Evolutionary conservation across 2,329 filamentous ascomycete genomes (phyloP).

Genomic region (Fonsecaea monophora): DNA sequence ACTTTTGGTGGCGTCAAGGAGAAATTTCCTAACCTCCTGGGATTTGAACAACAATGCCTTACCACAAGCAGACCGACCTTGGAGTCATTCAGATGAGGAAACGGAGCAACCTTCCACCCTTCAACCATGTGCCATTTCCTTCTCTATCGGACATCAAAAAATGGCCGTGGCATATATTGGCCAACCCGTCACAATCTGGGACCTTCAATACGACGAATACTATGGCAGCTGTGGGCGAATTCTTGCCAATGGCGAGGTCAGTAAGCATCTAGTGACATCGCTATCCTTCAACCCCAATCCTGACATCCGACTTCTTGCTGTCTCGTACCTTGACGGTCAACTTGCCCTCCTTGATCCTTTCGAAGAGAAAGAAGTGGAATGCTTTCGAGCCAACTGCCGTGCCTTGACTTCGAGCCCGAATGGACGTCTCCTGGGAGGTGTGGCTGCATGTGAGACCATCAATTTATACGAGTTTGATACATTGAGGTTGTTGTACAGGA

Average conservation of each 20-base stretch:
- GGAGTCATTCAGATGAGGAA: slow-evolving; percentile 30
- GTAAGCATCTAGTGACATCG: slow-evolving; percentile 21
- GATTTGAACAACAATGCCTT: slow-evolving; percentile 30
- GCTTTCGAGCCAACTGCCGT: slow-evolving; percentile 43
- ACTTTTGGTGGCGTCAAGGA: slow-evolving; percentile 1
- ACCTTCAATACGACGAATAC: slow-evolving; percentile 1
- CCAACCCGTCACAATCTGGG: slow-evolving; percentile 3
- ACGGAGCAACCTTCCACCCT: background rate
- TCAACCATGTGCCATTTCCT: slow-evolving; percentile 10
- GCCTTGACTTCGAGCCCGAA: slow-evolving; percentile 43
- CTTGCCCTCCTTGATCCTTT: slow-evolving; percentile 45
- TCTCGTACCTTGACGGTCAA: slow-evolving; percentile 45
- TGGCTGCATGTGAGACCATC: slow-evolving; percentile 37
- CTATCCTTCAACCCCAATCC: slow-evolving; percentile 49
- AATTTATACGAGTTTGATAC: slow-evolving; percentile 40
- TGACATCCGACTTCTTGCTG: slow-evolving; percentile 43
- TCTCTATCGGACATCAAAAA: slow-evolving; percentile 2
- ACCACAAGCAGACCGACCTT: slow-evolving; percentile 30
- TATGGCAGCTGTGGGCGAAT: slow-evolving; percentile 11
- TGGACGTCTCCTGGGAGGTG: slow-evolving; percentile 40
- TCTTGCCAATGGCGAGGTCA: slow-evolving; percentile 5
- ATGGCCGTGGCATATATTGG: slow-evolving; percentile 1
- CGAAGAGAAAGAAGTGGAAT: slow-evolving; percentile 39
- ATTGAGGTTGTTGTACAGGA: slow-evolving; percentile 36
- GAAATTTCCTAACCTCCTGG: slow-evolving; percentile 19